phyloP scores from a whole-genome alignment of 108 stramenopile genomes.

The Asterionellopsis glacialis region DNA sequence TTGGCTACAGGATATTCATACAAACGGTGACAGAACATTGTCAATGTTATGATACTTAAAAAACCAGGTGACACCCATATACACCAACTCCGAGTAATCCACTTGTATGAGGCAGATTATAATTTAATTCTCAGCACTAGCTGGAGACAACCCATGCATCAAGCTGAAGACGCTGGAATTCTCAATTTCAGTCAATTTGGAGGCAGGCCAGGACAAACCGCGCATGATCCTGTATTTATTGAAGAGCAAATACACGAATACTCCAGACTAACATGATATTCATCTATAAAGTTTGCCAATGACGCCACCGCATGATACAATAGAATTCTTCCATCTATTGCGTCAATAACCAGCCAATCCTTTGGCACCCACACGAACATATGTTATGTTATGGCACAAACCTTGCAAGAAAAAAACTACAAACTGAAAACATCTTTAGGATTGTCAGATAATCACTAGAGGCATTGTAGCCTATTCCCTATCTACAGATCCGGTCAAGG shows the following conservation, averaged over 20 bases:
- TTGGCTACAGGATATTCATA: background rate
- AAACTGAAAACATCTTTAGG: too few relatives aligned
- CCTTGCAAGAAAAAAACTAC: too few relatives aligned
- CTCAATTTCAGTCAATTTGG: background rate
- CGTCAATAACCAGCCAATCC: too few relatives aligned
- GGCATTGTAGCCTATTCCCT: too few relatives aligned
- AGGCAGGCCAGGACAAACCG: background rate
- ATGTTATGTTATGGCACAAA: too few relatives aligned
- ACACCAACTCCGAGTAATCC: background rate
- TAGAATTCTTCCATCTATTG: too few relatives aligned
- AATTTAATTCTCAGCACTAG: too few relatives aligned
- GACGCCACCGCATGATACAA: too few relatives aligned
- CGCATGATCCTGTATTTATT: background rate
- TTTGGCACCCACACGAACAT: too few relatives aligned
- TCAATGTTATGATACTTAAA: background rate
- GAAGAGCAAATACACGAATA: background rate
- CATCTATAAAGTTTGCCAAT: background rate
- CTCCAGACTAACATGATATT: background rate
- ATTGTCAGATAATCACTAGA: too few relatives aligned
- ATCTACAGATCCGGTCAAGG: too few relatives aligned
- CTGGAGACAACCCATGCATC: background rate
- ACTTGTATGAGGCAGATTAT: background rate
- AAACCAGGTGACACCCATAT: background rate
- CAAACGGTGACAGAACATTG: background rate
- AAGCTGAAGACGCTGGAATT: background rate